Base-by-base conservation (phyloP, 148 eudicot genomes). In the Fagopyrum tataricum region DNA sequence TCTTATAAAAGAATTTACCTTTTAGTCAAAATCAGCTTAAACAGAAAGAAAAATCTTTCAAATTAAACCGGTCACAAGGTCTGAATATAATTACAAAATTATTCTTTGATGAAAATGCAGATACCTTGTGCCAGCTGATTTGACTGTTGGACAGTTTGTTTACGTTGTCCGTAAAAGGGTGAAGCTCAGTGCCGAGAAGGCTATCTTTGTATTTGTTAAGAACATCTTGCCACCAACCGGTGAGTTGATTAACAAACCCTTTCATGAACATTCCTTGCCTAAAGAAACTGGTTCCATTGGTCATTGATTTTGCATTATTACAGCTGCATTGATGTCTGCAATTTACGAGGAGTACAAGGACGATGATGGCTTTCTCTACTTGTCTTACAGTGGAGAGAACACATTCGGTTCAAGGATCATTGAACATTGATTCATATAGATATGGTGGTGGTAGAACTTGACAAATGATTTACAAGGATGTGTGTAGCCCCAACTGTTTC, bases 301-400 rank as follows among this genome's bases (percentile, higher is more conserved):
- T 31, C 1, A 44, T 31, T 43, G 24, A 70, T 23, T 2, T 12
- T 44, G 10, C 20, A 70, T 68, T 42, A 41, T 1, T 31, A 43
- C 77, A 89, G 92, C 83, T 78, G 87, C 84, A 8, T 64, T 88
- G 71, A 82, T 88, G 80, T 84, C 92, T 44, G 77, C 86, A 5
- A 77, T 84, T 37, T 88, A 86, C 18, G 88, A 89, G 69, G 93
- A 89, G 7, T 74, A 89, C 49, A 89, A 86, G 80, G 88, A 89
- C 37, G 90, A 84, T 72, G 92, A 86, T 70, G 92, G 92, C 17
- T 88, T 88, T 77, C 85, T 89, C 11, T 89, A 89, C 75, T 78
- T 89, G 78, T 85, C 85, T 11, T 89, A 86, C 79, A 89, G 90
- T 37, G 93, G 93, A 40, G 93, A 89, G 80, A 89, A 89, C 81